phyloP scores from a whole-genome alignment of 2,329 filamentous ascomycete species.

The Penicillium decumbens region DNA sequence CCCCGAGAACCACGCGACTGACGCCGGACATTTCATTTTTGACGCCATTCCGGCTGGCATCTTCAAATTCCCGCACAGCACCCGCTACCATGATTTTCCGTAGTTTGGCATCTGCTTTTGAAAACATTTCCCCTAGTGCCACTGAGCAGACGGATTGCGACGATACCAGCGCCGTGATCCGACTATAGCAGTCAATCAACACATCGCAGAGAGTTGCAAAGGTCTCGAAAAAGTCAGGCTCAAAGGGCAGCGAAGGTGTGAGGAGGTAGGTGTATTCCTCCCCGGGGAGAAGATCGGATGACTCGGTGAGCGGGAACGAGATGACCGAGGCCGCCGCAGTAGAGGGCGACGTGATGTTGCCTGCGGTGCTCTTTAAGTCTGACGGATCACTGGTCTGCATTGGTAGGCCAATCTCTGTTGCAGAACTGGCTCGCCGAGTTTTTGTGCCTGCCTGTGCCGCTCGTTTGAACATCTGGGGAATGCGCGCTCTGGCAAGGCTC shows the following conservation, averaged over 20 bases:
- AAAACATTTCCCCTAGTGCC: slow-evolving; percentile 74
- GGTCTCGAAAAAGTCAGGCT: slow-evolving; percentile 94
- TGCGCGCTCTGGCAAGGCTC: slow-evolving; percentile 69
- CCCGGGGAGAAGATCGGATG: slow-evolving; percentile 64
- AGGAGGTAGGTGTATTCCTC: slow-evolving; percentile 85
- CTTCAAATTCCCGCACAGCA: slow-evolving; percentile 89
- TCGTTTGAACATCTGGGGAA: slow-evolving; percentile 79
- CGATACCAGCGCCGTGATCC: slow-evolving; percentile 69
- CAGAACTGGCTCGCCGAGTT: slow-evolving; percentile 55
- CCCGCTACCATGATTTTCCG: slow-evolving; percentile 84
- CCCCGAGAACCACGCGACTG: slow-evolving; percentile 82
- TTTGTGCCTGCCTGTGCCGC: slow-evolving; percentile 55
- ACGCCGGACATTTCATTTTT: slow-evolving; percentile 80
- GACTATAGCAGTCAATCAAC: slow-evolving; percentile 84
- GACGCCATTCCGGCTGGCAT: slow-evolving; percentile 68
- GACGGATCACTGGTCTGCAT: slow-evolving; percentile 47
- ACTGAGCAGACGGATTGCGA: slow-evolving; percentile 67
- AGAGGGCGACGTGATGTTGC: slow-evolving; percentile 37
- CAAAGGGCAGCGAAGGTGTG: slow-evolving; percentile 89
- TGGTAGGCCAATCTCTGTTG: slow-evolving; percentile 56
- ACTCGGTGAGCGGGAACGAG: slow-evolving; percentile 46
- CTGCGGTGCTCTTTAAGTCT: slow-evolving; percentile 46
- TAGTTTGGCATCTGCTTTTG: slow-evolving; percentile 79
- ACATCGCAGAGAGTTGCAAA: slow-evolving; percentile 95
- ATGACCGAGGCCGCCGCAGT: slow-evolving; percentile 37